Conservation (phyloP, 73 alveolate genomes). For the Breviolum minutum region DNA sequence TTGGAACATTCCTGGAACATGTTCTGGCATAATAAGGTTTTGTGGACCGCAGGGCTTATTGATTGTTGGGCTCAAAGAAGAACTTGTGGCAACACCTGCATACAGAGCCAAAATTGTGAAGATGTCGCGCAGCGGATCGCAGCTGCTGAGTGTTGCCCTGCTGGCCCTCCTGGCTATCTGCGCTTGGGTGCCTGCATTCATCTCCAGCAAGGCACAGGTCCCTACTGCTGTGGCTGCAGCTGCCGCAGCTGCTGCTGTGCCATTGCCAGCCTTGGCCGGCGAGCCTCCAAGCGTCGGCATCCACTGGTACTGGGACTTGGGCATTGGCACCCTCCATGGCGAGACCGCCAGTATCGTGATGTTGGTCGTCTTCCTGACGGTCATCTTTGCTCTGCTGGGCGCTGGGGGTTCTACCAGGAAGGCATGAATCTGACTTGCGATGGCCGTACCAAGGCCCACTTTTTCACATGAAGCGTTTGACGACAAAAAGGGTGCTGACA, state of each 20-base stretch:
- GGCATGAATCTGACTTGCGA: constrained; percentile 35
- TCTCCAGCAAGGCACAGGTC: constrained; percentile 44
- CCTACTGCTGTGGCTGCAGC: constrained; percentile 72
- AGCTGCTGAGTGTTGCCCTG: constrained; percentile 75
- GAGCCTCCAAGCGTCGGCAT: constrained; percentile 95
- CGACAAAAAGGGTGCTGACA: neutral
- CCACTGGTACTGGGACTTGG: constrained; percentile 94
- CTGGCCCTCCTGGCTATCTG: constrained; percentile 77
- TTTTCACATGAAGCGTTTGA: neutral
- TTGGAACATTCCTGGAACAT: no score
- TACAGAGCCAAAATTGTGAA: neutral
- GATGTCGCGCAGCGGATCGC: constrained; percentile 89
- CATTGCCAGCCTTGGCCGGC: constrained; percentile 90
- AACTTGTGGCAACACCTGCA: neutral
- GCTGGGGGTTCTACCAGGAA: constrained; percentile 75
- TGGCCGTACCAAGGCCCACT: constrained; percentile 54
- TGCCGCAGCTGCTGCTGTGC: constrained; percentile 63
- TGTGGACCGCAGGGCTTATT: neutral
- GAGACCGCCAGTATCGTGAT: constrained; percentile 86
- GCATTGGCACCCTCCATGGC: constrained; percentile 92
- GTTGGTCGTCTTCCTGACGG: constrained; percentile 70
- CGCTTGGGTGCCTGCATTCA: constrained; percentile 83
- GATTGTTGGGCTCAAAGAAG: constrained; percentile 23
- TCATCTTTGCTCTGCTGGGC: constrained; percentile 88
- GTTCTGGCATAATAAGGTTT: neutral